Evolutionary conservation across 2,329 filamentous ascomycete genomes (phyloP), one percentile per base, ranked within the genome.

Genomic region (Sporothrix pallida): DNA sequence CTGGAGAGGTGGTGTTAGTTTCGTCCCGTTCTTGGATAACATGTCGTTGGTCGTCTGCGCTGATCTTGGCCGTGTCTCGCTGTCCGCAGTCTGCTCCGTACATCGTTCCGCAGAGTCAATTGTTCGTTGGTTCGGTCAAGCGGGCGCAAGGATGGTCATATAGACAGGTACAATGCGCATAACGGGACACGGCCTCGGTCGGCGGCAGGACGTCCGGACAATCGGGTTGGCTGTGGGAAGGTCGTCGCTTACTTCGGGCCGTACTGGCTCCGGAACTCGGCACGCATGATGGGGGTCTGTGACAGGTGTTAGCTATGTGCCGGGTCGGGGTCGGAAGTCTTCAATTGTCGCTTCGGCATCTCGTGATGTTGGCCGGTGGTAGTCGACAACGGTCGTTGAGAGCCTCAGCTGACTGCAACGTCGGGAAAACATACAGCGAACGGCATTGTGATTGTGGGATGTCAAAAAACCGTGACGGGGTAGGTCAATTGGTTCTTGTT

Each of bases 191-290:
- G 44, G 46, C 54, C 26, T 46, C 13, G 17, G 48, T 15, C 12
- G 56, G 63, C 26, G 58, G 17, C 17, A 56, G 62, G 26, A 4
- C 10, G 12, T 3, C 20, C 20, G 13, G 20, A 10, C 23, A 37
- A 37, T 60, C 20, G 37, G 60, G 7, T 4, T 13, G 12, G 17
- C 1, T 12, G 3, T 12, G 13, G 2, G 26, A 2, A 2, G 17
- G n/a, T 46, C 3, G 62, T 26, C 81, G 83, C 86, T 83, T 88
- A 91, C 90, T 90, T 91, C 71, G 90, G 90, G 80, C 88, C 89
- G 81, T 89, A 90, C 77, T 86, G 84, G 83, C 88, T 91, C 83
- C 86, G 87, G 86, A 90, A 91, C 75, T 81, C 77, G 65, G 81
- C 80, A 76, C 82, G 81, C 82, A 82, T 83, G 80, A 83, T 77